These are phyloP conservation scores for Heimioporus retisporus DNA, from an alignment of 1,284 basidiomycete species.

Conservation along the genomic window DNA sequence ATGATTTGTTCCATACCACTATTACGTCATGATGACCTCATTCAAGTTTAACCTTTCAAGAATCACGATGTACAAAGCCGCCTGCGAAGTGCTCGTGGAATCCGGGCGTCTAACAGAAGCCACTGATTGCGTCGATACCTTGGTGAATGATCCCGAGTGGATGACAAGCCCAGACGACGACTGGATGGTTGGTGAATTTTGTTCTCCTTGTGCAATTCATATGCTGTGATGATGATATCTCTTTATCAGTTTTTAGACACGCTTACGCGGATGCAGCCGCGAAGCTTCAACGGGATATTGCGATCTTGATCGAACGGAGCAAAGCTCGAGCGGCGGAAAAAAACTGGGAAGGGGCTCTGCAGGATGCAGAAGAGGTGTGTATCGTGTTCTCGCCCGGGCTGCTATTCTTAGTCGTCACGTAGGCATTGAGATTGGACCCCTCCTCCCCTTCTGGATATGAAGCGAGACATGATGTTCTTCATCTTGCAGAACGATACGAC, in stretches of 20 bases:
- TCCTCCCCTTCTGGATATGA: constrained; percentile 9
- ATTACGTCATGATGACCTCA: background rate
- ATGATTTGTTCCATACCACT: background rate
- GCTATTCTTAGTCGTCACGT: background rate
- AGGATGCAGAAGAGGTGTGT: constrained; percentile 9
- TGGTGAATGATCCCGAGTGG: background rate
- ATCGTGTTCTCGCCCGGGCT: background rate
- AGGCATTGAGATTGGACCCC: constrained; percentile 7
- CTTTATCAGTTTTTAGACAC: constrained; percentile 7
- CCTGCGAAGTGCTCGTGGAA: constrained; percentile 12
- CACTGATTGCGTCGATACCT: constrained; percentile 1
- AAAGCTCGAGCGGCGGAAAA: constrained; percentile 1
- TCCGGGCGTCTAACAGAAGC: constrained; percentile 5
- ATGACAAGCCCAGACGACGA: background rate
- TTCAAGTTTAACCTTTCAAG: constrained; percentile 4
- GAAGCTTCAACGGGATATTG: constrained; percentile 2
- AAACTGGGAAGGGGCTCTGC: constrained; percentile 10
- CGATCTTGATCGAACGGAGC: constrained; percentile 12
- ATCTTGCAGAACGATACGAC: constrained; percentile 5
- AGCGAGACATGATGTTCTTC: constrained; percentile 4
- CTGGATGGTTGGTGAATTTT: constrained; percentile 7
- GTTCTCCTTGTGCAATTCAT: too few species aligned
- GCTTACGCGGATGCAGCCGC: constrained; percentile 9
- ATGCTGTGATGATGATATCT: background rate
- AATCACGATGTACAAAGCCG: constrained; percentile 3